Percentiles rank a stretch among this genome's conserved stretches.
These are phyloP conservation scores for Potentilla sterilis DNA, from an alignment of 306 rosid species.

Conservation along the genomic window DNA sequence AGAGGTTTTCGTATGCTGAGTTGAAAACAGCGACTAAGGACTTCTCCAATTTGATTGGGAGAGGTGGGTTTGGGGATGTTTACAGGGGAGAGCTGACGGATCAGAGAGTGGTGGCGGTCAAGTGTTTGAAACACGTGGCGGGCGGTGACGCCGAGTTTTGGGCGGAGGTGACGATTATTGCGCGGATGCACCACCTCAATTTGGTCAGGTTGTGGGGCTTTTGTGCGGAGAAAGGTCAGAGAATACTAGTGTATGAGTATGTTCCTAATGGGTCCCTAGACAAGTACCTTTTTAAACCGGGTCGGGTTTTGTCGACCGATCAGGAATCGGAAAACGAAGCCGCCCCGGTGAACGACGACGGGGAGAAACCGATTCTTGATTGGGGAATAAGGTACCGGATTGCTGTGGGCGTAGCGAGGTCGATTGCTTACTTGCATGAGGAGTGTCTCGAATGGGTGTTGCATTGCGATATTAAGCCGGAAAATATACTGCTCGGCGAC, in stretches of 20 bases:
- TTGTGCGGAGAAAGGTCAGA: slow-evolving; percentile 83
- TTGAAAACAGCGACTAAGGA: slow-evolving; percentile 77
- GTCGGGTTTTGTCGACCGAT: slow-evolving; percentile 5
- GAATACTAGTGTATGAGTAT: slow-evolving; percentile 74
- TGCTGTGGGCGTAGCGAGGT: slow-evolving; percentile 72
- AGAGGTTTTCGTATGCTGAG: slow-evolving; percentile 65
- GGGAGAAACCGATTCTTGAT: slow-evolving; percentile 44
- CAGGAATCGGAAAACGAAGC: neutral
- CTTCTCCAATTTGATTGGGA: slow-evolving; percentile 67
- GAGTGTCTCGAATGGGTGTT: slow-evolving; percentile 95
- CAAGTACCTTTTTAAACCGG: slow-evolving; percentile 45
- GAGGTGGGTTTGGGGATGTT: slow-evolving; percentile 89
- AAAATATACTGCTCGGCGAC: slow-evolving; percentile 69
- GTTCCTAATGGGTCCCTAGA: slow-evolving; percentile 80
- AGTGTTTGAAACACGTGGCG: slow-evolving; percentile 65
- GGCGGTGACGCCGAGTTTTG: slow-evolving; percentile 86
- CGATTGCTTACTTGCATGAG: slow-evolving; percentile 87
- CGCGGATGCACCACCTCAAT: slow-evolving; percentile 94
- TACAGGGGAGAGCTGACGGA: slow-evolving; percentile 70
- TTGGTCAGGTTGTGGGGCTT: slow-evolving; percentile 90
- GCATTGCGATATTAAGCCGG: slow-evolving; percentile 89
- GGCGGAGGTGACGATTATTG: slow-evolving; percentile 88
- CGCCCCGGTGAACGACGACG: neutral
- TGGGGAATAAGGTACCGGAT: slow-evolving; percentile 81
- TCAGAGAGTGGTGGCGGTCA: slow-evolving; percentile 80